Base-by-base conservation (phyloP, 2,329 filamentous ascomycete genomes). In the Epichloe sibirici region DNA sequence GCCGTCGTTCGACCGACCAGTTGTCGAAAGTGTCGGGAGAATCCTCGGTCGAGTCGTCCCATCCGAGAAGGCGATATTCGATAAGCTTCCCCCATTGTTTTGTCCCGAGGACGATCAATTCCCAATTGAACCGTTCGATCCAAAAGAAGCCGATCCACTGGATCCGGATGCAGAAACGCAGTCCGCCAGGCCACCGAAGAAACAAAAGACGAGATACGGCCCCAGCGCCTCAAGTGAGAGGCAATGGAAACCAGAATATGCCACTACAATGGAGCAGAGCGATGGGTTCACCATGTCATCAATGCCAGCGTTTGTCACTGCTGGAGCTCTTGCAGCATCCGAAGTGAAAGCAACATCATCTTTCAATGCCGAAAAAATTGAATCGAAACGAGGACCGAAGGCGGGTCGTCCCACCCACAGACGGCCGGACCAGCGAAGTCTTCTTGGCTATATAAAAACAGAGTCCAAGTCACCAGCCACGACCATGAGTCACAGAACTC, bases 21-120 rank as follows among this genome's bases (percentile, higher is more conserved):
- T 82, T 1, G 74, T 93, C 11, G 74, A 77, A 40, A 78, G 81
- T 34, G 78, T 93, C 7, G 85, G 86, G 4, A 81, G 76, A 48
- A 91, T 95, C 17, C 71, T 96, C 4, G 69, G 77, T 6, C 77
- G 88, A 53, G 66, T 73, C 1, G 75, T 80, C 38, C 85, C 87
- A 9, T 67, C 74, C 1, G 70, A 78, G 48, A 67, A 74, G 47
- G 66, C 70, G 34, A 75, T 89, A 45, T 75, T 76, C 49, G 72
- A 75, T 49, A 66, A 66, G 5, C 69, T 82, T 42, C n/a, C 74
- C 77, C 63, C 67, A 23, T 74, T 83, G 67, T 77, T 76, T 53
- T 74, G 70, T 44, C 70, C 74, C 0, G 81, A 87, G 59, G 88
- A 93, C 63, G 78, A 86, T 56, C 63, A 76, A 11, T 88, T 83